Evolutionary conservation across 179 eudicot species (phyloP), one percentile per base, ranked within the genome.

Genomic region (Carnegiea gigantea): DNA sequence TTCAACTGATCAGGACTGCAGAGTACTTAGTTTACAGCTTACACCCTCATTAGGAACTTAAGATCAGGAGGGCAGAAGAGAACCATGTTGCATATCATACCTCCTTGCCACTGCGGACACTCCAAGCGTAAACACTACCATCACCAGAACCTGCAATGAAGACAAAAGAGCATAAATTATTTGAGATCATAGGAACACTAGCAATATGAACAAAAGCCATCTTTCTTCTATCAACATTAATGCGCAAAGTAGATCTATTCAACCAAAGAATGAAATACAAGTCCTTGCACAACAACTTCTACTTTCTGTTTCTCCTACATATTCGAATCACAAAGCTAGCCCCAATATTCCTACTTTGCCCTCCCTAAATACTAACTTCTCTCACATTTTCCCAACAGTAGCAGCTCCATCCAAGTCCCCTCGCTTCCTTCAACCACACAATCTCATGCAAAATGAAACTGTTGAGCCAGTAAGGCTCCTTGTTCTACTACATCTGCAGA

Each of bases 81-180:
- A 78, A 71, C 36, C 49, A 77, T 57, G 60, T 26, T 60, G 57
- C 26, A 71, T 28, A 54, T 26, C 85, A 75, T 90, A 95, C 98
- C 89, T 95, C 99, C 90, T 95, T 92, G 84, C 99, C 97, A 82
- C 89, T 93, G 54, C 97, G 93, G 83, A 90, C 91, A 84, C 94
- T 93, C 99, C 99, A 95, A 62, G 98, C 99, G 87, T 88, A 93
- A 5, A 95, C 95, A 89, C 97, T 92, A 54, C 99, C 99, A 84
- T 95, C 97, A 40, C 99, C 99, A 73, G 99, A 95, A 79, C 98
- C 98, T 95, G 92, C 79, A 76, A 82, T 30, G 53, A 72, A 81
- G 38, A 28, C 6, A 10, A n/a, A 13, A 23, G 70, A 53, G 48
- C 54, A 68, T 10, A 44, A 40, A 46, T 53, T 68, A 68, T 28